Evolutionary conservation across 768 basidiomycete genomes (phyloP), one percentile per base, ranked within the genome.

Genomic region (Lactarius indigo): DNA sequence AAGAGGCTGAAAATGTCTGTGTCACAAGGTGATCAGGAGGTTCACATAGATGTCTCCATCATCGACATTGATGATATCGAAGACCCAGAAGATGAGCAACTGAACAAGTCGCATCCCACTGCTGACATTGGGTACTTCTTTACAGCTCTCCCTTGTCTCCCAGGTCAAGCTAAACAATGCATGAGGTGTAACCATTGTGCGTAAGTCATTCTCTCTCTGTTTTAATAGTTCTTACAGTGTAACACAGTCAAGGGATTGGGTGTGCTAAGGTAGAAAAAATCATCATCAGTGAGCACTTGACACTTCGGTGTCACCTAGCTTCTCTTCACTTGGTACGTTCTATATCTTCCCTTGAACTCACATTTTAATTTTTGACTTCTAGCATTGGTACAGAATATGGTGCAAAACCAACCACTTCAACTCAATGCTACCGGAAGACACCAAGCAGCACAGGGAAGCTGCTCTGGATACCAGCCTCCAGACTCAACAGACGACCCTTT

Each of bases 201-300:
- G 39, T 39, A 39, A 39, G 39, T 31, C 31, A 31, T 31, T 39
- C 39, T 41, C 39, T 17, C 15, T 41, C 17, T 41, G 12, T 17
- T 41, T 41, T 31, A 8, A 31, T 31, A 8, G 31, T 2, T 31
- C 31, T 31, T 31, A 31, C 31, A 31, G 9, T 33, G 78, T n/a
- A n/a, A n/a, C 33, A 44, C 42, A 44, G 42, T 7, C 42, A 20
- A 44, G 42, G 42, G 6, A 18, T 44, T 20, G 18, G 42, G 8
- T 44, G 42, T 44, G 20, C 42, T 1, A 44, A 44, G 6, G 42
- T 44, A 5, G 42, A 44, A 20, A 44, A 44, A 20, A 6, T 44
- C 42, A 20, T 44, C 8, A 44, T 8, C 18, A 44, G 18, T 44
- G 42, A 44, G 42, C 42, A 44, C 42, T 44, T 7, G 7, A 20